These are phyloP conservation scores for Yarrowia hollandica DNA, from an alignment of 805 yeast species.

Conservation along the genomic window DNA sequence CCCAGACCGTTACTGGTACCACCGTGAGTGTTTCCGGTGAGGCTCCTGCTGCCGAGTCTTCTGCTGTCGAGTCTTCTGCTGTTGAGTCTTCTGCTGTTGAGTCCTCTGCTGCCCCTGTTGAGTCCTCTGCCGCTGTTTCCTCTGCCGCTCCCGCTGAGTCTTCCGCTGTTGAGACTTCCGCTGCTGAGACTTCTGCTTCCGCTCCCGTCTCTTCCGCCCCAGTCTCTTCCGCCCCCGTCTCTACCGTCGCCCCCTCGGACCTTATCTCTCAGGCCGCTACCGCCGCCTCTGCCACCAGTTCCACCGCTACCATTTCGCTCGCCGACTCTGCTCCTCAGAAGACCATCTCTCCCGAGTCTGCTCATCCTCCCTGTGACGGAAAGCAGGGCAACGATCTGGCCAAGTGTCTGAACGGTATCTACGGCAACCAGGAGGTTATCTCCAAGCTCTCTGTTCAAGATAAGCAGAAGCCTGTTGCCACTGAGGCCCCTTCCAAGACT, in stretches of 20 bases:
- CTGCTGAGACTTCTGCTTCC: neutral
- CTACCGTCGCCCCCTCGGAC: constrained; percentile 32
- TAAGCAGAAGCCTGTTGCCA: neutral
- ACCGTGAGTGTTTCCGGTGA: neutral
- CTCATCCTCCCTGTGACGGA: constrained; percentile 28
- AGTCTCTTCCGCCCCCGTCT: constrained; percentile 29
- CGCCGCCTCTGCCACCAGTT: constrained; percentile 29
- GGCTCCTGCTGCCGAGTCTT: neutral
- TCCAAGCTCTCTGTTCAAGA: neutral
- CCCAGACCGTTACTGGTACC: neutral
- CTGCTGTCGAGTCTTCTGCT: neutral
- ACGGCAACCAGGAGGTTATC: constrained; percentile 17
- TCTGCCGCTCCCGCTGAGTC: neutral
- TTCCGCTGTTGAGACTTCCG: neutral
- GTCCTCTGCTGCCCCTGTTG: neutral
- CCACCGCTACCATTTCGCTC: constrained; percentile 4
- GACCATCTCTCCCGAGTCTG: constrained; percentile 30
- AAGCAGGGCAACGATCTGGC: constrained; percentile 29
- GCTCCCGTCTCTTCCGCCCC: constrained; percentile 4
- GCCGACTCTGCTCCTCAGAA: constrained; percentile 27
- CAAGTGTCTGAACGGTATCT: constrained; percentile 25
- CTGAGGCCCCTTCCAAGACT: neutral
- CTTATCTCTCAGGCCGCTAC: constrained; percentile 19
- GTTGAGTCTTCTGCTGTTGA: neutral
- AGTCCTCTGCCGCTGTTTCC: neutral